These are phyloP conservation scores for Mycena latifolia DNA, from an alignment of 768 basidiomycete species.

Conservation along the genomic window DNA sequence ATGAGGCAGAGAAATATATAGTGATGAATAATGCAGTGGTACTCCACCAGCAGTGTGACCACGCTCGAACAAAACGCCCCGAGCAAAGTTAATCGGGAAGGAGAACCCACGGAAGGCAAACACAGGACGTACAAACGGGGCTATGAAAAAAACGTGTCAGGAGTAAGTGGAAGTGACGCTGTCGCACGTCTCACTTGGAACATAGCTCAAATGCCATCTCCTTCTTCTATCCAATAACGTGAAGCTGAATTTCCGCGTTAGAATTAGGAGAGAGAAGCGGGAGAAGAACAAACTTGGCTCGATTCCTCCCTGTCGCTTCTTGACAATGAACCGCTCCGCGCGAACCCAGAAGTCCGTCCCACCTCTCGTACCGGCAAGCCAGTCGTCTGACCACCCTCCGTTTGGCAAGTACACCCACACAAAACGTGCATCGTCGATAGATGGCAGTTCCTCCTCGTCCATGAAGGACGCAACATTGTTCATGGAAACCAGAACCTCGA, in stretches of 20 bases:
- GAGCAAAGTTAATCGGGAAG: too few relatives aligned
- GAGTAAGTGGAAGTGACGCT: too few relatives aligned
- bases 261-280: neutral
- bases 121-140: too few relatives aligned
- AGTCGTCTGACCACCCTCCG: neutral
- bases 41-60: too few relatives aligned
- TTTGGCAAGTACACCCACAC: neutral
- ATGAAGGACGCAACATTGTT: too few relatives aligned
- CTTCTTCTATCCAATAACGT: neutral
- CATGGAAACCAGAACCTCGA: neutral
- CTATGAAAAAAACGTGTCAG: too few relatives aligned
- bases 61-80: too few relatives aligned
- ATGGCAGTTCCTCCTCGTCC: neutral
- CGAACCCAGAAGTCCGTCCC: constrained; percentile 12
- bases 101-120: too few relatives aligned
- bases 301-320: constrained; percentile 8
- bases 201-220: too few relatives aligned
- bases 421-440: neutral
- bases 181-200: too few relatives aligned
- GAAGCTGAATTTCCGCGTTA: neutral
- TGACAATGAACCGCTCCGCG: neutral
- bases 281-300: neutral
- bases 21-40: too few relatives aligned
- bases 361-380: neutral
- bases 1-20: too few relatives aligned